Percentiles rank a stretch among this genome's conserved stretches.
These are phyloP conservation scores for Globisporangium recalcitrans DNA, from an alignment of 352 stramenopile genomes.

Conservation along the genomic window DNA sequence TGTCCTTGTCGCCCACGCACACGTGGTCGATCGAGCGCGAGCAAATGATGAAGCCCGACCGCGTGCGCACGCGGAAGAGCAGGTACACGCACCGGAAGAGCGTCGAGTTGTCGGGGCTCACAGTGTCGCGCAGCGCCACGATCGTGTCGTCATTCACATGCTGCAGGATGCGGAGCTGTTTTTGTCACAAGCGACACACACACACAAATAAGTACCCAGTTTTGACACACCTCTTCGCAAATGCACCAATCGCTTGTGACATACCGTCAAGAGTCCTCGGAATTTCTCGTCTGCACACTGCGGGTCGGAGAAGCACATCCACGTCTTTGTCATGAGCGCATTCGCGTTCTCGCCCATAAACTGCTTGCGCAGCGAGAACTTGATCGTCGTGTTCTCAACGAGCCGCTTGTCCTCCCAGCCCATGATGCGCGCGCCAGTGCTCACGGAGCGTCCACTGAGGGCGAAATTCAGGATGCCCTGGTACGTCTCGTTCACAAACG, in stretches of 20 bases:
- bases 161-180: slow-evolving; percentile 51
- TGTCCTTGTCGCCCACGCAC: slow-evolving; percentile 14
- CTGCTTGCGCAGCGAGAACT: slow-evolving; percentile 62
- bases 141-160: slow-evolving; percentile 69
- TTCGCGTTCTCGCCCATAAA: slow-evolving; percentile 36
- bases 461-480: slow-evolving; percentile 48
- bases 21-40: slow-evolving; percentile 39
- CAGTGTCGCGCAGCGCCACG: slow-evolving; percentile 50
- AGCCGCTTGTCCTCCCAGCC: slow-evolving; percentile 67
- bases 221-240: no score
- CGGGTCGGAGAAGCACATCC: slow-evolving; percentile 67
- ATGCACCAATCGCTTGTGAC: neutral
- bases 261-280: slow-evolving; percentile 49
- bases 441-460: slow-evolving; percentile 42
- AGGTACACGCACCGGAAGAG: slow-evolving; percentile 66
- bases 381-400: slow-evolving; percentile 43
- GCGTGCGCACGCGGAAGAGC: slow-evolving; percentile 64
- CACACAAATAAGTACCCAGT: neutral
- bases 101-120: slow-evolving; percentile 34
- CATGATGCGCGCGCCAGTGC: slow-evolving; percentile 42
- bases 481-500: slow-evolving; percentile 38
- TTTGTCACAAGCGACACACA: slow-evolving; percentile 6
- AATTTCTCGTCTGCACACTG: slow-evolving; percentile 55
- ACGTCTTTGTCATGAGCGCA: slow-evolving; percentile 53
- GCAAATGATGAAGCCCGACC: slow-evolving; percentile 60